Conservation (phyloP, 2,329 filamentous ascomycete genomes). For the Stagonosporopsis rhizophila region DNA sequence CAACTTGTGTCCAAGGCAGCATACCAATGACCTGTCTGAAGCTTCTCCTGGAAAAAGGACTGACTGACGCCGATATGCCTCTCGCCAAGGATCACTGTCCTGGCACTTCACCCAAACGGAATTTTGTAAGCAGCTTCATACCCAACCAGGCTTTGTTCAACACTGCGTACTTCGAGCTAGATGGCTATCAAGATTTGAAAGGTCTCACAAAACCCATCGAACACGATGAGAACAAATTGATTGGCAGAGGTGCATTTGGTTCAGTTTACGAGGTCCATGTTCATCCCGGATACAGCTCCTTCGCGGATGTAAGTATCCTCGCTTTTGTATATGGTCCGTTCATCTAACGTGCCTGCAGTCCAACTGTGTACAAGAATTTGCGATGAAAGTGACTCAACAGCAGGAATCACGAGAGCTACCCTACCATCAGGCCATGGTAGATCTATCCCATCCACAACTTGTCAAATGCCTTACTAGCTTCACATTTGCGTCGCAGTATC, state of each 20-base stretch:
- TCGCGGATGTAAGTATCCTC: not conserved
- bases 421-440: slow-evolving; percentile 3
- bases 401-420: not conserved
- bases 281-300: not conserved
- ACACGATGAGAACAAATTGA: not conserved
- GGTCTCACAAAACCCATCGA: not conserved
- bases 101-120: not conserved
- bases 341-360: not conserved
- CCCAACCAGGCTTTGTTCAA: not conserved
- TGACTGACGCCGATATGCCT: not conserved
- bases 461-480: slow-evolving; percentile 27
- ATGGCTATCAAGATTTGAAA: not conserved
- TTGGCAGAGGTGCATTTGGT: slow-evolving; percentile 7
- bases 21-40: not conserved
- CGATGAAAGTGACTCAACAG: slow-evolving; percentile 8
- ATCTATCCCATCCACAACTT: slow-evolving; percentile 17
- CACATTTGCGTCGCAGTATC: slow-evolving; percentile 13
- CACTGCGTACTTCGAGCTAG: not conserved
- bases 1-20: slow-evolving; percentile 1
- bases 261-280: not conserved
- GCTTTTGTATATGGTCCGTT: too few species aligned
- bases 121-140: not conserved
- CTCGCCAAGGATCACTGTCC: not conserved
- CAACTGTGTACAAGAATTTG: not conserved
- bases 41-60: not conserved